Conservation (phyloP, 2,329 filamentous ascomycete species). For the Clonostachys rhizophaga region DNA sequence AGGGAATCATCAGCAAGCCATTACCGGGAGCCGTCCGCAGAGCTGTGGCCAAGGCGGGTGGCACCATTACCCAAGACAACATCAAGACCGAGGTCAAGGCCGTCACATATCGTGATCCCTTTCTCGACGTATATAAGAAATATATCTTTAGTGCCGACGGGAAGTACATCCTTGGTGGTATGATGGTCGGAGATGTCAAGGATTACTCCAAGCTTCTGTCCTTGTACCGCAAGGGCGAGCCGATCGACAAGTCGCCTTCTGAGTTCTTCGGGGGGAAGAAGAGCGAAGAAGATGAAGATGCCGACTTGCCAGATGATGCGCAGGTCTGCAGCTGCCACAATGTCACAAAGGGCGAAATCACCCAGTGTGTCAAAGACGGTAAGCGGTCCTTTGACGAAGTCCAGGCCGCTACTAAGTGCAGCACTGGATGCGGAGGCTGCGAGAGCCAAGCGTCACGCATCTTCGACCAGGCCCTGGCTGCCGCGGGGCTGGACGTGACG, state of each 20-base stretch:
- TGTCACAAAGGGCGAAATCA: slow-evolving; percentile 78
- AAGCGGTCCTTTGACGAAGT: slow-evolving; percentile 59
- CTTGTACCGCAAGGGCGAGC: slow-evolving; percentile 80
- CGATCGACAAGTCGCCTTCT: slow-evolving; percentile 70
- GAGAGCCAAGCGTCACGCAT: slow-evolving; percentile 85
- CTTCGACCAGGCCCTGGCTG: slow-evolving; percentile 83
- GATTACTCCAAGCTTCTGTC: slow-evolving; percentile 89
- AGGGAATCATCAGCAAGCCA: slow-evolving; percentile 49
- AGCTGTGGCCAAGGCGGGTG: slow-evolving; percentile 9
- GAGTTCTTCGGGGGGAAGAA: slow-evolving; percentile 79
- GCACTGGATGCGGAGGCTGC: slow-evolving; percentile 86
- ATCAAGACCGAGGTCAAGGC: slow-evolving; percentile 57
- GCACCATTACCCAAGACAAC: slow-evolving; percentile 2
- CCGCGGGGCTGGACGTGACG: slow-evolving; percentile 81
- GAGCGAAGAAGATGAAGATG: slow-evolving; percentile 67
- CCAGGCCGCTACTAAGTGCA: slow-evolving; percentile 88
- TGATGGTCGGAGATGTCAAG: slow-evolving; percentile 93
- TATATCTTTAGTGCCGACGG: slow-evolving; percentile 88
- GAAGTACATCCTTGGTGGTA: slow-evolving; percentile 86
- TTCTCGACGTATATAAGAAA: slow-evolving; percentile 87
- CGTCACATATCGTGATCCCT: slow-evolving; percentile 84
- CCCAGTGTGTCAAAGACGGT: slow-evolving; percentile 61
- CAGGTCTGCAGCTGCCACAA: slow-evolving; percentile 95
- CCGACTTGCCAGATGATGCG: slow-evolving; percentile 77
- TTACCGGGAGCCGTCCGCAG: slow-evolving; percentile 6